Conservation (phyloP, 345 rosid genomes). For the Abelmoschus esculentus region DNA sequence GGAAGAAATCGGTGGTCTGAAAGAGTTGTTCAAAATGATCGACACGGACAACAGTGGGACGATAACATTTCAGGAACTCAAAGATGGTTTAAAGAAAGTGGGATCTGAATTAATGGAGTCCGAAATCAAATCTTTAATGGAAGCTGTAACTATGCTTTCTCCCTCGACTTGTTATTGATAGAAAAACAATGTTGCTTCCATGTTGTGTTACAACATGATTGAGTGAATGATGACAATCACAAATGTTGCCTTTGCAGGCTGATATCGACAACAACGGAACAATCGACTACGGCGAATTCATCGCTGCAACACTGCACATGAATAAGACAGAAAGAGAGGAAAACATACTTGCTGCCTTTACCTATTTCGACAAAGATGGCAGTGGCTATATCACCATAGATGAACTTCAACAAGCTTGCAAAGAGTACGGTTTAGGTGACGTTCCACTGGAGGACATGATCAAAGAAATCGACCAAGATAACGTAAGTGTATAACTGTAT, state of each 20-base stretch:
- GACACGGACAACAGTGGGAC: conserved; percentile 91
- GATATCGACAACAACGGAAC: conserved; percentile 90
- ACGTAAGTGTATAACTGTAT: conserved; percentile 39
- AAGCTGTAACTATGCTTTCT: conserved; percentile 46
- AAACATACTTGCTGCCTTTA: conserved; percentile 73
- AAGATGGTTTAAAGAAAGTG: conserved; percentile 70
- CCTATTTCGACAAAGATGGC: conserved; percentile 87
- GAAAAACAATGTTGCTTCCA: no score
- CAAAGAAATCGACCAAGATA: conserved; percentile 81
- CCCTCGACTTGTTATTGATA: not conserved
- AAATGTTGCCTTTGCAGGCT: conserved; percentile 46
- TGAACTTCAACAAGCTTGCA: conserved; percentile 92
- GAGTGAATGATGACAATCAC: not conserved
- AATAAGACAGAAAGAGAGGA: conserved; percentile 92
- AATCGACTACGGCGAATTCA: conserved; percentile 83
- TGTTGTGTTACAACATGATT: not conserved
- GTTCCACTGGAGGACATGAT: conserved; percentile 77
- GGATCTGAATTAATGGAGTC: conserved; percentile 90
- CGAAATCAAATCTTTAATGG: conserved; percentile 87
- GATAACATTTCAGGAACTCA: conserved; percentile 89
- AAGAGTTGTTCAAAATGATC: conserved; percentile 87
- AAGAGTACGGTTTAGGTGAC: conserved; percentile 84
- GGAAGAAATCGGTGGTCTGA: conserved; percentile 96
- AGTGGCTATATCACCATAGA: conserved; percentile 88
- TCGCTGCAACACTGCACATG: conserved; percentile 88